These are phyloP conservation scores for Coemansia sp. DNA, from an alignment of 192 early-diverging fungal genomes.

Conservation along the genomic window DNA sequence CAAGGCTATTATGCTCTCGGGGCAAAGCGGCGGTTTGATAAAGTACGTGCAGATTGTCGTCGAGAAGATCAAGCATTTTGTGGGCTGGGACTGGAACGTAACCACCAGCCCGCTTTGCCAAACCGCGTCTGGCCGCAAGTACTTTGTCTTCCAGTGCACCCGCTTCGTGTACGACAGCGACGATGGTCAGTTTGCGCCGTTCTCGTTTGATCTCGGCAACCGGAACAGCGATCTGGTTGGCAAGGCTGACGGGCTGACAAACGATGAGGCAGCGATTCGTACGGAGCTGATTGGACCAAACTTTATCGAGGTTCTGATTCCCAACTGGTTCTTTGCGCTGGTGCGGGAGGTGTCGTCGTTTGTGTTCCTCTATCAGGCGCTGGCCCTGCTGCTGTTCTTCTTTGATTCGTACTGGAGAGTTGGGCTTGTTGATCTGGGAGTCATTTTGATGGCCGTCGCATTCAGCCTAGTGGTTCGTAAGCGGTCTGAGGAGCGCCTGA, in stretches of 20 bases:
- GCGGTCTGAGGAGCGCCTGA: conserved; percentile 56
- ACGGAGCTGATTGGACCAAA: conserved; percentile 67
- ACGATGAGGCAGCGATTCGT: conserved; percentile 54
- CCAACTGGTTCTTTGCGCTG: conserved; percentile 56
- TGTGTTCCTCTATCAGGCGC: conserved; percentile 59
- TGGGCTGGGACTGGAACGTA: conserved; percentile 47
- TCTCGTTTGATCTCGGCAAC: conserved; percentile 55
- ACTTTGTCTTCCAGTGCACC: conserved; percentile 71
- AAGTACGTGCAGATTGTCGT: conserved; percentile 18
- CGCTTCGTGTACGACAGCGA: conserved; percentile 66
- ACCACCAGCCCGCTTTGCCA: conserved; percentile 43
- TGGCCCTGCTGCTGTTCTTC: conserved; percentile 56
- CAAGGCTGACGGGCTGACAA: conserved; percentile 50
- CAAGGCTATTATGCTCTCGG: conserved; percentile 39
- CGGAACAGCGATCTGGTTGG: conserved; percentile 44
- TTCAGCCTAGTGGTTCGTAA: conserved; percentile 57
- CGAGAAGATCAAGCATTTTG: conserved; percentile 7
- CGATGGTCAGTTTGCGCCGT: conserved; percentile 57
- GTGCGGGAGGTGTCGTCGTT: conserved; percentile 59
- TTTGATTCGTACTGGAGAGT: conserved; percentile 58
- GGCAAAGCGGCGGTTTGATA: conserved; percentile 18
- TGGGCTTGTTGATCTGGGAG: conserved; percentile 53
- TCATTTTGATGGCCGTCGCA: conserved; percentile 54
- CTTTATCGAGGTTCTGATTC: conserved; percentile 63
- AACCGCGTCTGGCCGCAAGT: conserved; percentile 55